Evolutionary conservation across 2,329 filamentous ascomycete species (phyloP), one percentile per base, ranked within the genome.

Genomic region (Arthroderma uncinatum): DNA sequence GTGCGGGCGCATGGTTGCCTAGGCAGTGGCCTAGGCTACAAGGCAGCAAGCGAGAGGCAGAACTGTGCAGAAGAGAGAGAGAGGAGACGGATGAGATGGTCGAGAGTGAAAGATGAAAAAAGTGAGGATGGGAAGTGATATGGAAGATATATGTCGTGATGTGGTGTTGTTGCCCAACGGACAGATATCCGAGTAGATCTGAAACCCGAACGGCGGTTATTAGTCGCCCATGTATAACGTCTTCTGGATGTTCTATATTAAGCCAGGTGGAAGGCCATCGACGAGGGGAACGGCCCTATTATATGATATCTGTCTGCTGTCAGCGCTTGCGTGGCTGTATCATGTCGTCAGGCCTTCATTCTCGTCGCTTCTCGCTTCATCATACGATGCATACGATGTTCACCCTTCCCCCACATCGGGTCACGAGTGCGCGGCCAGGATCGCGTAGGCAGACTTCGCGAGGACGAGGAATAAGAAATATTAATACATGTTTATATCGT

Each of bases 81-180:
- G 14, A 48, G 19, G 12, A 12, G 40, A 44, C n/a, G n/a, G n/a
- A 7, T 21, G 40, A 23, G 8, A 3, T 4, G 8, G 8, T 25
- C 3, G 9, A 2, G 23, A 25, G 5, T 12, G 40, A 44, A 4
- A 2, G 19, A 8, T 21, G 39, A n/a, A 34, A 5, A 12, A 34
- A 34, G 12, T n/a, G 36, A 39, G 36, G 36, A 16, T 16, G 36
- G 33, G 6, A 34, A 12, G 33, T 5, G 6, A n/a, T 44, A 44
- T 19, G 33, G 33, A 34, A 6, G 6, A 6, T 42, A 19, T 37
- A 37, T n/a, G 12, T n/a, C 34, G 2, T 37, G 34, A 3, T 37
- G 34, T n/a, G 34, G 8, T 5, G 44, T 50, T 50, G 44, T 50
- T 50, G 44, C 44, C 44, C 44, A 50, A 50, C 44, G 44, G 44